Base-by-base conservation (phyloP, 495 filamentous ascomycete genomes). In the Astrothelium subdiscretum region DNA sequence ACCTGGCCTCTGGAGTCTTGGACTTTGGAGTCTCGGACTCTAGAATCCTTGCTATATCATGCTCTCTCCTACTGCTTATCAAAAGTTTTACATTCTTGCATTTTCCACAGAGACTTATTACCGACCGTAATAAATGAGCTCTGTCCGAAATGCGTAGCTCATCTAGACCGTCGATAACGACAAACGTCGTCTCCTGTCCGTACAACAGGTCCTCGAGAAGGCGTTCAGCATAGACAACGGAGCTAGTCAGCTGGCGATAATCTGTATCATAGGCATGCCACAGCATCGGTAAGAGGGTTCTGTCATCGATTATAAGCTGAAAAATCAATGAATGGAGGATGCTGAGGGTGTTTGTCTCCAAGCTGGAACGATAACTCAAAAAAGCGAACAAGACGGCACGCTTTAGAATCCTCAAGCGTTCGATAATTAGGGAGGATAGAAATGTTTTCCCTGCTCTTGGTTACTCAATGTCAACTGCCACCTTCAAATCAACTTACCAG, bases 401-500 rank as follows among this genome's bases (percentile, higher is more conserved):
- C n/a, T 20, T 20, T 26, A 6, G 2, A 29, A 6, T 6, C 24
- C 15, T 54, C 20, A 29, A 26, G n/a, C 24, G n/a, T 4, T 54
- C 5, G 24, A 54, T 29, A 10, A 54, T 20, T 6, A 6, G 24
- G 4, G 20, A 54, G 15, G 48, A 6, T 3, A 54, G 48, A 29
- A 26, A 24, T 26, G 48, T 54, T 29, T 54, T 54, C 10, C 48
- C 48, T 54, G 15, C 5, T 20, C n/a, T 5, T 10, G 32, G 58
- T 48, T 42, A 32, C n/a, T 15, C 2, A 18, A 59, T 59, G n/a
- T 22, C 24, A 3, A n/a, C 20, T 32, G 18, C 8, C 40, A 22
- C 6, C 24, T n/a, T 5, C 32, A 15, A 43, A 11, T 8, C n/a
- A 64, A 67, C 52, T 38, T 48, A 72, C 71, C 71, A 35, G 72